phyloP scores from a whole-genome alignment of 345 rosid species.

The Reutealis trisperma region DNA sequence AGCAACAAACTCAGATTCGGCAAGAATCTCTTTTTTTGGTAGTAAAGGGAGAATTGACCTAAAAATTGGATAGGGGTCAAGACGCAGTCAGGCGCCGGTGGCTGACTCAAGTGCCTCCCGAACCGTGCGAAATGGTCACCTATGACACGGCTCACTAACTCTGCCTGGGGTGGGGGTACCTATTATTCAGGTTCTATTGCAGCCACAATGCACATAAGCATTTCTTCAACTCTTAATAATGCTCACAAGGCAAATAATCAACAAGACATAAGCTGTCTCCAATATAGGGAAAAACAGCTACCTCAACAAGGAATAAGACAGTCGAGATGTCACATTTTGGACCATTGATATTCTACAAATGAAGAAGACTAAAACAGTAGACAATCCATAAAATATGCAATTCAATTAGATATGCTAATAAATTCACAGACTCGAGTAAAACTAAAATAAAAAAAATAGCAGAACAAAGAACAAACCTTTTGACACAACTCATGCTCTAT shows the following conservation, averaged over 20 bases:
- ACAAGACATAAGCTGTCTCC: too few species aligned
- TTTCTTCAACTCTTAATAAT: neutral
- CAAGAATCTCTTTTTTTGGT: too few species aligned
- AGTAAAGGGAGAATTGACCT: too few species aligned
- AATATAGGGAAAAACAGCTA: neutral
- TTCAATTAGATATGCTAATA: neutral
- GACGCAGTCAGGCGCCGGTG: too few species aligned
- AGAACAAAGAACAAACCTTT: conserved; percentile 41
- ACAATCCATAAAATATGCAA: neutral
- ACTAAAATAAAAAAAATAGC: neutral
- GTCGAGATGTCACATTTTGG: neutral
- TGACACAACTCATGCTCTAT: conserved; percentile 67
- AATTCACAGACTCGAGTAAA: neutral
- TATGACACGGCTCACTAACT: too few species aligned
- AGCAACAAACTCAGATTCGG: too few species aligned
- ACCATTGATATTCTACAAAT: neutral
- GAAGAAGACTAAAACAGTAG: neutral
- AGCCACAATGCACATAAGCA: neutral
- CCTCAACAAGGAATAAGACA: neutral
- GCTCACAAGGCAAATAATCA: neutral
- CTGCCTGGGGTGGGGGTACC: too few species aligned
- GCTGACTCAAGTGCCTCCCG: too few species aligned
- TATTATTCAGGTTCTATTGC: neutral
- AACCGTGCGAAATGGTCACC: too few species aligned
- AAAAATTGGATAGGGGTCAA: too few species aligned